phyloP scores from a whole-genome alignment of 768 basidiomycete species.

The Exsudoporus frostii region DNA sequence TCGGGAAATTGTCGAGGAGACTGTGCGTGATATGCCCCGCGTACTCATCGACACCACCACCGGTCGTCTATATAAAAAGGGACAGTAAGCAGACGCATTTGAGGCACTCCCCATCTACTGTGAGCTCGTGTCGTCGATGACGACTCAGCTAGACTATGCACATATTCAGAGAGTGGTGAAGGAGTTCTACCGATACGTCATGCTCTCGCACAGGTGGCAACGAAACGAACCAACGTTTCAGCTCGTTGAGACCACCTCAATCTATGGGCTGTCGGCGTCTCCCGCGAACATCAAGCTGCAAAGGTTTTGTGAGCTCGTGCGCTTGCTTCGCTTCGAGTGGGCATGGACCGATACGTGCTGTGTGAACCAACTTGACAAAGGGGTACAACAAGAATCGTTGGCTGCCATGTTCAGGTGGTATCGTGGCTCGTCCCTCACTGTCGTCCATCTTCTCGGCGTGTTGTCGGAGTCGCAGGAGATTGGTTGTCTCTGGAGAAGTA shows the following conservation, averaged over 20 bases:
- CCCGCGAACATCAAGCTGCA: not conserved
- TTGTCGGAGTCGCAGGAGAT: not conserved
- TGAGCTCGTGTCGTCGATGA: not conserved
- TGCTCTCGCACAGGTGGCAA: constrained; percentile 5
- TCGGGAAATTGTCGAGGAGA: not conserved
- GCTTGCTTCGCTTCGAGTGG: not conserved
- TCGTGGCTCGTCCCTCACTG: not conserved
- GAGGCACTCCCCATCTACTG: not conserved
- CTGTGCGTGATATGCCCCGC: not conserved
- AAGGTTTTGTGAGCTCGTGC: not conserved
- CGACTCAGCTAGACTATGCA: not conserved
- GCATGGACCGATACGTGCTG: constrained; percentile 12
- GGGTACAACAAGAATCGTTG: not conserved
- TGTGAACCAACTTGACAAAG: not conserved
- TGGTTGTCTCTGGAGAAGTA: not conserved
- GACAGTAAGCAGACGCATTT: not conserved
- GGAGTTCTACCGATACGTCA: not conserved
- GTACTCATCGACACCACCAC: constrained; percentile 1
- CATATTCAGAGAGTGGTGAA: not conserved
- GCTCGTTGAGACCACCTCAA: not conserved
- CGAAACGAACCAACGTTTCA: not conserved
- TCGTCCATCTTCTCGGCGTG: constrained; percentile 3
- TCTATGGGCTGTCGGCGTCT: not conserved
- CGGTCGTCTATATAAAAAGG: not conserved
- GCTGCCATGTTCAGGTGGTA: constrained; percentile 15